phyloP scores from a whole-genome alignment of 192 early-diverging fungal species.

The Umbelopsis vinacea region DNA sequence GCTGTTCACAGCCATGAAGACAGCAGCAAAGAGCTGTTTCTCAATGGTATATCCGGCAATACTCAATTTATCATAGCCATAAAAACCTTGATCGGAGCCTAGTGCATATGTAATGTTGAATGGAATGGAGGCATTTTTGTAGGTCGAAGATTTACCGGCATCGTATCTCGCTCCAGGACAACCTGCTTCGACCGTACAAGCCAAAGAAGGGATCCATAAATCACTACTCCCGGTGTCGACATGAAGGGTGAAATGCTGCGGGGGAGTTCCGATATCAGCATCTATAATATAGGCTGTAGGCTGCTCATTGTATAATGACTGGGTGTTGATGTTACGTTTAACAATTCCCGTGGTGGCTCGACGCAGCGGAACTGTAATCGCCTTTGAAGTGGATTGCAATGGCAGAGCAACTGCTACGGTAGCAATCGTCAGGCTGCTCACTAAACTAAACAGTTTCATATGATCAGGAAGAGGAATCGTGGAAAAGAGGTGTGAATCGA shows the following conservation, averaged over 20 bases:
- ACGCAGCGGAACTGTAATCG: not conserved
- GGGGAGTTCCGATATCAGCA: slow-evolving; percentile 82
- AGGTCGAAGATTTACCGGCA: slow-evolving; percentile 22
- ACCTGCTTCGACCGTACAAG: slow-evolving; percentile 13
- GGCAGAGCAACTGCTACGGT: not conserved
- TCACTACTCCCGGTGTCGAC: slow-evolving; percentile 83
- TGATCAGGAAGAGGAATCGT: too few species aligned
- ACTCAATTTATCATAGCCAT: not conserved
- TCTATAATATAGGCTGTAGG: slow-evolving; percentile 42
- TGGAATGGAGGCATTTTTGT: not conserved
- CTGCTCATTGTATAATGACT: slow-evolving; percentile 10
- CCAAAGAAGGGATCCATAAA: slow-evolving; percentile 35
- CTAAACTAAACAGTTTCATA: not conserved
- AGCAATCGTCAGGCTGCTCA: not conserved
- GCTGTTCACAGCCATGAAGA: not conserved
- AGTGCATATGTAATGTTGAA: slow-evolving; percentile 32
- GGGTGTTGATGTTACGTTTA: not conserved
- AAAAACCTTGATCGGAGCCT: slow-evolving; percentile 13
- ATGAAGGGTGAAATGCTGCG: slow-evolving; percentile 89
- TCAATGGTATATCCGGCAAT: slow-evolving; percentile 2
- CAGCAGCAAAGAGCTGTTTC: not conserved
- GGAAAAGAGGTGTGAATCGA: too few species aligned
- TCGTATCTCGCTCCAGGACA: slow-evolving; percentile 30
- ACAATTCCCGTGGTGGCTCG: not conserved
- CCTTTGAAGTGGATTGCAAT: not conserved